phyloP scores from a whole-genome alignment of 1,139 yeast genomes.

The Saccharomyces hybrid region DNA sequence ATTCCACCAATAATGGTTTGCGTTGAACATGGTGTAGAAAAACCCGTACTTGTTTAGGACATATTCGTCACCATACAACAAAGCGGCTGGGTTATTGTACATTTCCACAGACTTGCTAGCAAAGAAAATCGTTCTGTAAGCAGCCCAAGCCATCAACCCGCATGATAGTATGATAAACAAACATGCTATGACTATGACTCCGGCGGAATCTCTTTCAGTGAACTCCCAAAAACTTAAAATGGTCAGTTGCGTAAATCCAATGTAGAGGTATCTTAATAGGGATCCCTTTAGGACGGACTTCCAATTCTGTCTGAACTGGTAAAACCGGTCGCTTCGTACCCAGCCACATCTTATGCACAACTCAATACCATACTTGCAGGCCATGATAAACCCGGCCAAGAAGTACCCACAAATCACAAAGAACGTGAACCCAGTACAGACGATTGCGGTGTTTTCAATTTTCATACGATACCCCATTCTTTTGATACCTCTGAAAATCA shows the following conservation, averaged over 20 bases:
- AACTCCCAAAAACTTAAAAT: conserved; percentile 72
- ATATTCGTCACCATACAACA: conserved; percentile 60
- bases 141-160: conserved; percentile 51
- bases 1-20: conserved; percentile 74
- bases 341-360: conserved; percentile 38
- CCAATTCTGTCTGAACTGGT: conserved; percentile 49
- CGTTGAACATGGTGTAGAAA: conserved; percentile 76
- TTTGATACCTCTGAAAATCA: conserved; percentile 65
- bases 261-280: conserved; percentile 57
- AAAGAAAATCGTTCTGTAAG: conserved; percentile 48
- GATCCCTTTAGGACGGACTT: conserved; percentile 55
- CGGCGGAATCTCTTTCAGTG: conserved; percentile 62
- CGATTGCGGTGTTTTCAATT: conserved; percentile 69
- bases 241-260: conserved; percentile 67
- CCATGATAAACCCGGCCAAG: conserved; percentile 43
- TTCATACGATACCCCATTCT: conserved; percentile 60
- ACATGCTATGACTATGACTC: conserved; percentile 63
- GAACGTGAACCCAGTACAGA: conserved; percentile 68
- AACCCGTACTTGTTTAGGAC: conserved; percentile 66
- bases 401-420: conserved; percentile 58
- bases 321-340: conserved; percentile 42
- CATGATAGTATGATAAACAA: conserved; percentile 51
- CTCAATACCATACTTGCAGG: conserved; percentile 44
- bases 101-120: conserved; percentile 48
- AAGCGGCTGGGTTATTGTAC: conserved; percentile 68